Evolutionary conservation across 1,284 basidiomycete genomes (phyloP).

Genomic region (Ustilago hordei): DNA sequence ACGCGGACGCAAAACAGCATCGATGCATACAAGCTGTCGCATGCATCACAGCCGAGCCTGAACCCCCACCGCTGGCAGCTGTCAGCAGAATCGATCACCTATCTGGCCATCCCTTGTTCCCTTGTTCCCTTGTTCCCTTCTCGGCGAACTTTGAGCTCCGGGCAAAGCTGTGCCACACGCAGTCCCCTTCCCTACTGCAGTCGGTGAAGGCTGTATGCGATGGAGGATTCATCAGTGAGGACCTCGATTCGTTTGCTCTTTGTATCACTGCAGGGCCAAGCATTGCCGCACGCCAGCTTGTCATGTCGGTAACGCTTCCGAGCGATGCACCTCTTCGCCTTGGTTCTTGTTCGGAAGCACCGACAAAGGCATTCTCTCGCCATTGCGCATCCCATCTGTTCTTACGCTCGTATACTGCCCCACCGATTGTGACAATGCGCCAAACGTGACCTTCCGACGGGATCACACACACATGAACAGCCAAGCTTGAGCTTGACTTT

Average conservation of each 20-base stretch:
- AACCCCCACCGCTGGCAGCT: conserved; percentile 9
- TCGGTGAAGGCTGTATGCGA: not conserved
- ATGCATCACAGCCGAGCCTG: conserved; percentile 9
- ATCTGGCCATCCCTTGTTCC: conserved; percentile 2
- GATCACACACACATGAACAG: not conserved
- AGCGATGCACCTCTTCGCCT: conserved; percentile 14
- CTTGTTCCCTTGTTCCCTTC: not conserved
- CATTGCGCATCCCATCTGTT: conserved; percentile 3
- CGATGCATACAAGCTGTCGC: conserved; percentile 3
- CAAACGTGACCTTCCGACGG: not conserved
- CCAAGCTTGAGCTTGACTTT: not conserved
- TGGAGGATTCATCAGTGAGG: not conserved
- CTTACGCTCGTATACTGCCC: not conserved
- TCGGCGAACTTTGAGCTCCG: conserved; percentile 23
- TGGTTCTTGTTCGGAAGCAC: not conserved
- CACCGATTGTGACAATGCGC: not conserved
- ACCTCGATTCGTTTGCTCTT: not conserved
- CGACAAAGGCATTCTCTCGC: not conserved
- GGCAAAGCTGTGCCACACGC: not conserved
- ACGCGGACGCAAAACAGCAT: not conserved
- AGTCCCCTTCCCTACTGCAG: not conserved
- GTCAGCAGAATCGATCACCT: conserved; percentile 4
- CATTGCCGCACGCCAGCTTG: conserved; percentile 4
- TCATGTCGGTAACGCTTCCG: conserved; percentile 15
- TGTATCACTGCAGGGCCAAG: conserved; percentile 16